Conservation (phyloP, 176 grass and related monocot species). For the Paspalum notatum region DNA sequence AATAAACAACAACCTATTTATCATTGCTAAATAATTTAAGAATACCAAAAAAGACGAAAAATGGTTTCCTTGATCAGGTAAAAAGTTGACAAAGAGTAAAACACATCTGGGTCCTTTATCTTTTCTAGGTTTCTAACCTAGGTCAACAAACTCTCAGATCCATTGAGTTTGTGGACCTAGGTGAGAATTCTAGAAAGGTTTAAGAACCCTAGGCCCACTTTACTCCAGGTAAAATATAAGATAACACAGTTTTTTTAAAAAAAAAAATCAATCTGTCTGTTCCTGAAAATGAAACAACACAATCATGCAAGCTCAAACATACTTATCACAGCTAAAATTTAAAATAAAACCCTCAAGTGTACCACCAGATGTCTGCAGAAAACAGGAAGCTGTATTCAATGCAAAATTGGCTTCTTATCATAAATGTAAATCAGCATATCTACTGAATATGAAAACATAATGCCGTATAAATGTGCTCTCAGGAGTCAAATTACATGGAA, state of each 20-base stretch:
- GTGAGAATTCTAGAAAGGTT: too few relatives aligned
- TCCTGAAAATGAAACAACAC: not conserved
- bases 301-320: not conserved
- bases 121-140: too few relatives aligned
- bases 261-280: not conserved
- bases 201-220: too few relatives aligned
- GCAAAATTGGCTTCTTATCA: not conserved
- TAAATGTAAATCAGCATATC: conserved; percentile 18
- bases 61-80: not conserved
- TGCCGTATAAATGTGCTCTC: conserved; percentile 14
- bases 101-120: too few relatives aligned
- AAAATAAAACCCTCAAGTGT: not conserved
- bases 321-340: not conserved
- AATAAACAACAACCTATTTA: not conserved
- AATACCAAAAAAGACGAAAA: not conserved
- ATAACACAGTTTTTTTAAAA: not conserved
- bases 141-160: too few relatives aligned
- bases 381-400: not conserved
- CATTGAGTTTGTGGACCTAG: too few relatives aligned
- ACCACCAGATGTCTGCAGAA: not conserved
- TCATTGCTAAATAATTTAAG: not conserved
- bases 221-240: not conserved
- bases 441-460: not conserved
- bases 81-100: not conserved
- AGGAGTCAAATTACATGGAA: conserved; percentile 2